Percentiles rank a stretch among this genome's conserved stretches.
These are phyloP conservation scores for Fusarium verticillioides DNA, from an alignment of 2,329 filamentous ascomycete species.

Conservation along the genomic window DNA sequence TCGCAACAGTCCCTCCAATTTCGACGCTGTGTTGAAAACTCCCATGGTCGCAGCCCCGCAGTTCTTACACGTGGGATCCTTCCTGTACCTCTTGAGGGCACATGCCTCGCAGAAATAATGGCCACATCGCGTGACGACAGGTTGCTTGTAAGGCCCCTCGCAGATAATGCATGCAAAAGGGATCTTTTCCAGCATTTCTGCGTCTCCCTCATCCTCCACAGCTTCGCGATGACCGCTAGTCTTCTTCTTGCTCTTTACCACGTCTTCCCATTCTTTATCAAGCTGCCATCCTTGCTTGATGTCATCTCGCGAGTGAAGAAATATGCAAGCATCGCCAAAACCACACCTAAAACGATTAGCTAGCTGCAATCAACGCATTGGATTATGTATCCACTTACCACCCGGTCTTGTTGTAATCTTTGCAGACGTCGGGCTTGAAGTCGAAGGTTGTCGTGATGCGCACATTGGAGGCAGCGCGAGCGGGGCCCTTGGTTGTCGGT, in stretches of 20 bases:
- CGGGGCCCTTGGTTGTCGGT: conserved; percentile 73
- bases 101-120: conserved; percentile 97
- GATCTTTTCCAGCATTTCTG: conserved; percentile 81
- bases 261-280: conserved; percentile 91
- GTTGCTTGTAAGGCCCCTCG: conserved; percentile 78
- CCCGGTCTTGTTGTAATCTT: conserved; percentile 82
- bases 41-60: conserved; percentile 88
- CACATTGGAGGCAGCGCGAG: conserved; percentile 90
- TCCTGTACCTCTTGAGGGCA: conserved; percentile 85
- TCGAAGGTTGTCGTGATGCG: conserved; percentile 91
- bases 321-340: conserved; percentile 69
- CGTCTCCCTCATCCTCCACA: conserved; percentile 66
- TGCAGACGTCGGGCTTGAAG: conserved; percentile 92
- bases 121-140: conserved; percentile 88
- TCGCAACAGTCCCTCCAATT: conserved; percentile 81
- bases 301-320: conserved; percentile 78
- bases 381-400: too few relatives aligned
- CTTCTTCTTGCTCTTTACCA: conserved; percentile 76
- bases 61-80: conserved; percentile 85
- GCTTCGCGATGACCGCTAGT: conserved; percentile 60
- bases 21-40: conserved; percentile 89
- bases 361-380: too few relatives aligned
- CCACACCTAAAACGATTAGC: conserved; percentile 36
- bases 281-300: conserved; percentile 95
- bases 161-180: conserved; percentile 93